Evolutionary conservation across 495 filamentous ascomycete species (phyloP).

Genomic region (Penicillium paradoxum): DNA sequence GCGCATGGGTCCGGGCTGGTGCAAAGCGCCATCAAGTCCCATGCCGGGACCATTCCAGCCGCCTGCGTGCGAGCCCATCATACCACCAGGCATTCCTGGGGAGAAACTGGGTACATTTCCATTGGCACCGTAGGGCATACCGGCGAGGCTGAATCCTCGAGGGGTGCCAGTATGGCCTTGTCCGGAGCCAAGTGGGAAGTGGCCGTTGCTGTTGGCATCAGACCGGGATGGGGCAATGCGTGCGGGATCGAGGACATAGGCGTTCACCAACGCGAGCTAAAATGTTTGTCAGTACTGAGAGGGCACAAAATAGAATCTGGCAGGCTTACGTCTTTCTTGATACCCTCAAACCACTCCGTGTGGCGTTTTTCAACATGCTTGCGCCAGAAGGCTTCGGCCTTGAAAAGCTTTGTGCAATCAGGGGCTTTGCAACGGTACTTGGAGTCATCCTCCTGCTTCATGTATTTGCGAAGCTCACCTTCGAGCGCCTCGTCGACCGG

Average conservation of each 20-base stretch:
- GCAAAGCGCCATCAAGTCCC: slow-evolving; percentile 36
- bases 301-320: neutral
- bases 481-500: slow-evolving; percentile 77
- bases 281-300: slow-evolving; percentile 13
- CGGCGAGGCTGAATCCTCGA: slow-evolving; percentile 82
- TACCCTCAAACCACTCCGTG: slow-evolving; percentile 73
- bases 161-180: slow-evolving; percentile 78
- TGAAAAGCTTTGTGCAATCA: slow-evolving; percentile 94
- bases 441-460: slow-evolving; percentile 95
- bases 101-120: slow-evolving; percentile 19
- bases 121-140: slow-evolving; percentile 43
- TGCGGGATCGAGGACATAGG: slow-evolving; percentile 87
- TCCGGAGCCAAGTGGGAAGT: slow-evolving; percentile 75
- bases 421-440: slow-evolving; percentile 96
- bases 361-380: slow-evolving; percentile 99
- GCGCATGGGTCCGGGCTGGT: slow-evolving; percentile 57
- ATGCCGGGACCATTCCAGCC: slow-evolving; percentile 43
- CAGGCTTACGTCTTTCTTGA: slow-evolving; percentile 73
- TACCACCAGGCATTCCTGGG: slow-evolving; percentile 41
- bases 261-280: slow-evolving; percentile 82
- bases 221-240: slow-evolving; percentile 88
- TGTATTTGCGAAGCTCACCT: slow-evolving; percentile 79
- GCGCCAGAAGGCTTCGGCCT: slow-evolving; percentile 91
- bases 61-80: slow-evolving; percentile 51
- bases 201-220: slow-evolving; percentile 96